A percentile compares a stretch with the other conserved stretches of the same genome.
phyloP scores from a whole-genome alignment of 495 filamentous ascomycete genomes.

The Talaromyces ruber region DNA sequence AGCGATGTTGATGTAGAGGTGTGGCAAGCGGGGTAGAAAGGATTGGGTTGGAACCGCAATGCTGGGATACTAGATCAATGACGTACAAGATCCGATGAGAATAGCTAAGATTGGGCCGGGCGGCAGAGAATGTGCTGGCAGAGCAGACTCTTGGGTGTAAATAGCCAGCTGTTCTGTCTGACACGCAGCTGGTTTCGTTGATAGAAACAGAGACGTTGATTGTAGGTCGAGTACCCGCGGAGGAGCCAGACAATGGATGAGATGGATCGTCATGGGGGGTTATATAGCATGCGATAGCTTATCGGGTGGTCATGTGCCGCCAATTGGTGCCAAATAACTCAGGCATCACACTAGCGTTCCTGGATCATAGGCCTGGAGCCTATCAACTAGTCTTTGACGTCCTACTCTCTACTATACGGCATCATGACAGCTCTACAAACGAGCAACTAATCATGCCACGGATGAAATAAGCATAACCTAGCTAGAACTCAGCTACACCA shows the following conservation, averaged over 20 bases:
- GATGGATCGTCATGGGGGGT: background rate
- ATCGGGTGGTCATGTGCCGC: background rate
- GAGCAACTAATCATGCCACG: background rate
- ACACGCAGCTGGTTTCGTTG: background rate
- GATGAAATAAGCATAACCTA: background rate
- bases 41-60: background rate
- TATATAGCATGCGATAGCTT: background rate
- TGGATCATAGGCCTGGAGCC: background rate
- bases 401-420: background rate
- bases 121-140: background rate
- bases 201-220: background rate
- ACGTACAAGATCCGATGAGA: background rate
- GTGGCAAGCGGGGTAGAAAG: background rate
- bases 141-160: background rate
- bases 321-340: background rate
- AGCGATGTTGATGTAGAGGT: background rate
- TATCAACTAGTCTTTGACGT: background rate
- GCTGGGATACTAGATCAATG: background rate
- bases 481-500: background rate
- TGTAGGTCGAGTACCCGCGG: background rate
- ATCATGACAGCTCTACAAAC: background rate
- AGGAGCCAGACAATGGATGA: background rate
- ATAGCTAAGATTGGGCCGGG: background rate
- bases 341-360: background rate
- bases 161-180: background rate